Conservation (phyloP, 2,329 filamentous ascomycete genomes). For the Neonectria ditissima region DNA sequence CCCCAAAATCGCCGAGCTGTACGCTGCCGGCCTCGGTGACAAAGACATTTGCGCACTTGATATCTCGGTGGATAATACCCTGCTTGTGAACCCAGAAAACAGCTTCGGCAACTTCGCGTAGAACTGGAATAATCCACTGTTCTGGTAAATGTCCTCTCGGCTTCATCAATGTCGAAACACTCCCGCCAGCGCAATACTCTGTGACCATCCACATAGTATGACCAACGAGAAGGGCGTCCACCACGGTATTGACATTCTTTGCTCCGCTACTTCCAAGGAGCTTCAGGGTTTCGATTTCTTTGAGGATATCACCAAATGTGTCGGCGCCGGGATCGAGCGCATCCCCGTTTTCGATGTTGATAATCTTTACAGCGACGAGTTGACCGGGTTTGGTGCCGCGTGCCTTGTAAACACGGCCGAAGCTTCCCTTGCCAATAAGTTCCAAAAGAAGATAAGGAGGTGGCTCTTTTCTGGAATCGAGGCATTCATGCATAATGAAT, state of each 20-base stretch:
- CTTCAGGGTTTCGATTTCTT: constrained; percentile 62
- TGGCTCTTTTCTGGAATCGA: constrained; percentile 67
- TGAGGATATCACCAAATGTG: constrained; percentile 72
- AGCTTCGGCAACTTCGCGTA: constrained; percentile 74
- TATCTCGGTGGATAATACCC: constrained; percentile 77
- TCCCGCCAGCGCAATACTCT: constrained; percentile 87
- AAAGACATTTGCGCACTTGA: constrained; percentile 83
- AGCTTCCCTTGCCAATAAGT: constrained; percentile 80
- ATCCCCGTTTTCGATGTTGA: constrained; percentile 80
- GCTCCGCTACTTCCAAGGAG: constrained; percentile 79
- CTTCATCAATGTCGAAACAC: constrained; percentile 79
- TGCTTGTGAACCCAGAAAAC: constrained; percentile 76
- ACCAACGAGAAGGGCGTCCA: constrained; percentile 81
- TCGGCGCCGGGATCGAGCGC: constrained; percentile 68
- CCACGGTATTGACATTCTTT: constrained; percentile 83
- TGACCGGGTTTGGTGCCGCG: constrained; percentile 50
- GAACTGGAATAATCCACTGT: constrained; percentile 76
- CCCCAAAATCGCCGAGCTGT: constrained; percentile 87
- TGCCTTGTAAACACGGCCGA: constrained; percentile 81
- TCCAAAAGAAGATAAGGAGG: constrained; percentile 77
- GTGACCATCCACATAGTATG: constrained; percentile 90
- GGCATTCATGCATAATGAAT: constrained; percentile 71
- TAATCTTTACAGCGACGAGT: constrained; percentile 79
- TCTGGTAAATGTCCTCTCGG: constrained; percentile 75
- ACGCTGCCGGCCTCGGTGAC: constrained; percentile 81